Evolutionary conservation across 2,329 filamentous ascomycete species (phyloP).

Genomic region (Aspergillus sp.): DNA sequence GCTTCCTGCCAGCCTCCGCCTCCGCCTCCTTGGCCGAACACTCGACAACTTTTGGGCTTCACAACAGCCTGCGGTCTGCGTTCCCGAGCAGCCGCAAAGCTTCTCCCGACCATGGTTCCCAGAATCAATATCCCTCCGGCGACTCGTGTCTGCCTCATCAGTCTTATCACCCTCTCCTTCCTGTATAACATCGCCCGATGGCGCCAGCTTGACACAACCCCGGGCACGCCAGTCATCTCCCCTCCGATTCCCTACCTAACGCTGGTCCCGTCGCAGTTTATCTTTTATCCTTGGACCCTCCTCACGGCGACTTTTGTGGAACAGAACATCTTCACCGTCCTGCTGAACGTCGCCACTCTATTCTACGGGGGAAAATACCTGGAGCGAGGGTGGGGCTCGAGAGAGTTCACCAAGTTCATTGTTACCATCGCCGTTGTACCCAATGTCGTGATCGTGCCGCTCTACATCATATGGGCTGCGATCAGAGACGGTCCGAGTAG

Average conservation of each 20-base stretch:
- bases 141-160: constrained; percentile 77
- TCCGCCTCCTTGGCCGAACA: constrained; percentile 1
- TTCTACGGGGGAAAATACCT: constrained; percentile 94
- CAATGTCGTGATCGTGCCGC: constrained; percentile 71
- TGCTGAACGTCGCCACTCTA: constrained; percentile 73
- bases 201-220: constrained; percentile 67
- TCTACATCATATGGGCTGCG: constrained; percentile 72
- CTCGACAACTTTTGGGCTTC: constrained; percentile 12
- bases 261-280: constrained; percentile 77
- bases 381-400: constrained; percentile 91
- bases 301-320: constrained; percentile 84
- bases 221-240: constrained; percentile 35
- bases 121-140: constrained; percentile 91
- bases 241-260: constrained; percentile 83
- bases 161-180: constrained; percentile 73
- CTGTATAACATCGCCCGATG: constrained; percentile 66
- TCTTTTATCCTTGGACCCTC: constrained; percentile 92
- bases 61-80: constrained; percentile 23
- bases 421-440: constrained; percentile 74
- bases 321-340: constrained; percentile 84
- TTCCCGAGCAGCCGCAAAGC: constrained; percentile 20
- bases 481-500: constrained; percentile 50
- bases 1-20: constrained; percentile 7
- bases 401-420: constrained; percentile 88
- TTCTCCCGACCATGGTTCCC: constrained; percentile 59